phyloP scores from a whole-genome alignment of 1,139 yeast genomes.

The Hemisphaericaspora xylofermentans region DNA sequence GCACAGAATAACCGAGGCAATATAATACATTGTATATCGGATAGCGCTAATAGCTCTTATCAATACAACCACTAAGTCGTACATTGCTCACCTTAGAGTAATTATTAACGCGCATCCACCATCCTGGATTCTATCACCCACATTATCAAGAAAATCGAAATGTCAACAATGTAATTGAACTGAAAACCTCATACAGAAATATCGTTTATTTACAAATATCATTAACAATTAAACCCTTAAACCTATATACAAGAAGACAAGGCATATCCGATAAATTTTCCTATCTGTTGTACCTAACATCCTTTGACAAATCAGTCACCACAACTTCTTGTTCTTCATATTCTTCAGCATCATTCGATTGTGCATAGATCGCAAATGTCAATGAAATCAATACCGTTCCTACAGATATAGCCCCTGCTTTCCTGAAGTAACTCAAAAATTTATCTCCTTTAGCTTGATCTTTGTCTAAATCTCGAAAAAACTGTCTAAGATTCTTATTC shows the following conservation, averaged over 20 bases:
- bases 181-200: too few relatives aligned
- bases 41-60: too few relatives aligned
- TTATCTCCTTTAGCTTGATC: slow-evolving; percentile 34
- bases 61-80: too few relatives aligned
- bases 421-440: slow-evolving; percentile 31
- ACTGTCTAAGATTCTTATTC: slow-evolving; percentile 1
- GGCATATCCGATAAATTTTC: not conserved
- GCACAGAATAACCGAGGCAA: too few relatives aligned
- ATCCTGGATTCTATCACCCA: too few relatives aligned
- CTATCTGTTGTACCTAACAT: slow-evolving; percentile 18
- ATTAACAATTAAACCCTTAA: too few relatives aligned
- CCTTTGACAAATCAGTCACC: slow-evolving; percentile 16
- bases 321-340: slow-evolving; percentile 7
- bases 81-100: too few relatives aligned
- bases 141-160: too few relatives aligned
- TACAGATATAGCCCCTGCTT: slow-evolving; percentile 34
- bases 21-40: too few relatives aligned
- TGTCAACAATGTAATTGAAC: too few relatives aligned
- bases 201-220: too few relatives aligned
- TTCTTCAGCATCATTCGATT: slow-evolving; percentile 14
- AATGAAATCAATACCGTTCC: slow-evolving; percentile 35
- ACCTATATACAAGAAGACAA: not conserved
- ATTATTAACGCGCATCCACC: too few relatives aligned
- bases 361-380: slow-evolving; percentile 28
- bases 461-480: slow-evolving; percentile 22